These are phyloP conservation scores for Sanghuangporus sanghuang DNA, from an alignment of 1,284 basidiomycete species.

Conservation along the genomic window DNA sequence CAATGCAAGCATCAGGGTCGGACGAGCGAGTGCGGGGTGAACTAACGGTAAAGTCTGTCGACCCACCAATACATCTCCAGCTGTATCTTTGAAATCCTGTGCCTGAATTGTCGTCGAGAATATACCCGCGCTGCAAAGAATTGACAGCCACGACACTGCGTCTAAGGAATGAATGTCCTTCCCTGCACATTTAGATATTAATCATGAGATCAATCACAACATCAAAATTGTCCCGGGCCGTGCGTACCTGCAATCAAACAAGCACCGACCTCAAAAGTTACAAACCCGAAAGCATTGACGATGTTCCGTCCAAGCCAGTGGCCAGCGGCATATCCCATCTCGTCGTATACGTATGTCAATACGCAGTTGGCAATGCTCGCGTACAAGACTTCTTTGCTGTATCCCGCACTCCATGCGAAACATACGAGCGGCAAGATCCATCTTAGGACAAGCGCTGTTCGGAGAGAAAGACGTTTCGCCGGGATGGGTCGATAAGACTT, in stretches of 20 bases:
- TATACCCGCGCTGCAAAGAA: constrained; percentile 27
- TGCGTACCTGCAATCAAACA: constrained; percentile 33
- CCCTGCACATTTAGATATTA: background rate
- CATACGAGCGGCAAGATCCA: constrained; percentile 33
- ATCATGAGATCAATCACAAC: background rate
- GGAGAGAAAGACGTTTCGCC: constrained; percentile 32
- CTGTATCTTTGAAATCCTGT: constrained; percentile 38
- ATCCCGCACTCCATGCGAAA: constrained; percentile 28
- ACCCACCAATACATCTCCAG: constrained; percentile 33
- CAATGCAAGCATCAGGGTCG: constrained; percentile 22
- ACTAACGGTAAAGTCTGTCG: constrained; percentile 36
- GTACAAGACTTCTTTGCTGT: constrained; percentile 27
- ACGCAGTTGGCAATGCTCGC: constrained; percentile 30
- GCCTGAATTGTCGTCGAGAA: constrained; percentile 34
- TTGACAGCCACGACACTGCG: constrained; percentile 19
- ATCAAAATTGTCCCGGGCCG: background rate
- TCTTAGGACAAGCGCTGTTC: constrained; percentile 29
- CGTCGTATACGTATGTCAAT: constrained; percentile 33
- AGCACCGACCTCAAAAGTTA: constrained; percentile 33
- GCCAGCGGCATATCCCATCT: constrained; percentile 28
- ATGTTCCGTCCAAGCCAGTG: constrained; percentile 34
- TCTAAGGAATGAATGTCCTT: constrained; percentile 16
- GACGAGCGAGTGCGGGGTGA: constrained; percentile 22
- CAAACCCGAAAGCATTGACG: constrained; percentile 34
- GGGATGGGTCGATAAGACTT: constrained; percentile 42